Conservation (phyloP, 306 rosid species). For the Fagus sylvatica region DNA sequence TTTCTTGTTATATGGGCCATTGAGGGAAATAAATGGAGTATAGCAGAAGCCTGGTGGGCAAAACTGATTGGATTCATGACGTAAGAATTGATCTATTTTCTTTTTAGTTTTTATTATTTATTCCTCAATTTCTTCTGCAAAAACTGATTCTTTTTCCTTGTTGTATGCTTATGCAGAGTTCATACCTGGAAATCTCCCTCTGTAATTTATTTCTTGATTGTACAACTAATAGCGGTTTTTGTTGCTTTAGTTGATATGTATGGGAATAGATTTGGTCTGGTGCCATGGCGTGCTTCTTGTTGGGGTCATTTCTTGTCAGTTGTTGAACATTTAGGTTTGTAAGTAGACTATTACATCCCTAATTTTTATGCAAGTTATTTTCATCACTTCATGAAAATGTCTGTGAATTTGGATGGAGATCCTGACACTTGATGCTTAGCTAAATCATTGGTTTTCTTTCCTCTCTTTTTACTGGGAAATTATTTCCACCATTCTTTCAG, state of each 20-base stretch:
- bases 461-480: not conserved
- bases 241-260: slow-evolving; percentile 71
- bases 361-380: slow-evolving; percentile 7
- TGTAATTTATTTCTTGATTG: slow-evolving; percentile 64
- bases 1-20: slow-evolving; percentile 65
- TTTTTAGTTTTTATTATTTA: slow-evolving; percentile 25
- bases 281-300: slow-evolving; percentile 60
- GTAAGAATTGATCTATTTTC: slow-evolving; percentile 46
- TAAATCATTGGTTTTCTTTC: not conserved
- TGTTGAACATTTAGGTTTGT: slow-evolving; percentile 71
- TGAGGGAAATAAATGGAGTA: slow-evolving; percentile 53
- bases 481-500: not conserved
- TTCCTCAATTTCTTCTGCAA: not conserved
- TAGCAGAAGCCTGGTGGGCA: slow-evolving; percentile 74
- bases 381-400: not conserved
- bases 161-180: slow-evolving; percentile 65
- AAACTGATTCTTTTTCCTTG: slow-evolving; percentile 32
- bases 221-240: slow-evolving; percentile 64
- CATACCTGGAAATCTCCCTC: slow-evolving; percentile 79
- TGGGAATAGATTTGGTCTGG: slow-evolving; percentile 53
- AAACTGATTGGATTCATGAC: slow-evolving; percentile 79
- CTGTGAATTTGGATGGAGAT: not conserved
- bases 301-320: slow-evolving; percentile 60
- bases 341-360: slow-evolving; percentile 40
- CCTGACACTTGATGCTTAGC: not conserved